Evolutionary conservation across 2,329 filamentous ascomycete species (phyloP), one percentile per base, ranked within the genome.

Genomic region (Sporothrix globosa): DNA sequence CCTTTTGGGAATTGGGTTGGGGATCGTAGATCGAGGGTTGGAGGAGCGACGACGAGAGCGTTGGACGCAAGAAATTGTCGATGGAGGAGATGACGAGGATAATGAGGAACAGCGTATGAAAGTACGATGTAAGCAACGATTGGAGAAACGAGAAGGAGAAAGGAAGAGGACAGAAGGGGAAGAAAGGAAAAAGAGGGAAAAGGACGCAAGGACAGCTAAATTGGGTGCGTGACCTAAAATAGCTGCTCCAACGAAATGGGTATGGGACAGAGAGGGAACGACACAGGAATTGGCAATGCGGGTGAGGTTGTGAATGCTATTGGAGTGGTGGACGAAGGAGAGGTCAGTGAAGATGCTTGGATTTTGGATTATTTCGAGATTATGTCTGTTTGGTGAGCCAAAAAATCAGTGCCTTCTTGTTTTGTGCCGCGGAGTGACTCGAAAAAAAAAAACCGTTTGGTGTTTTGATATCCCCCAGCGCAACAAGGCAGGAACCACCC

Each of bases 141-240:
- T 44, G 63, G 46, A 19, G 27, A 66, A 50, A 52, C 27, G 27
- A 54, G n/a, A 21, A 46, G 41, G 58, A 48, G 14, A 53, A 19
- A 61, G n/a, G 50, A 46, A 56, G 19, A 60, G 24, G 9, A 44
- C n/a, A 50, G 24, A 67, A 50, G 24, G 41, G 24, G n/a, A 63
- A 27, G 48, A 60, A 14, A 65, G 21, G 44, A 50, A 69, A 63
- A 69, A 34, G 44, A 50, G 61, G 41, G 24, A 66, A 70, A 58
- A 44, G 60, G 19, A 24, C 61, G 30, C 53, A 67, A 68, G 44
- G 30, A 63, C 39, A 54, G 52, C 66, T 53, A 68, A 65, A 56
- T 54, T 39, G 53, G 67, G 67, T 58, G 67, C 67, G 67, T 69
- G 67, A 52, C 54, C 67, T 60, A 61, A 61, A 69, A n/a, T 61